Evolutionary conservation across 2,329 filamentous ascomycete species (phyloP), one percentile per base, ranked within the genome.

Genomic region (Cordyceps farinosa): DNA sequence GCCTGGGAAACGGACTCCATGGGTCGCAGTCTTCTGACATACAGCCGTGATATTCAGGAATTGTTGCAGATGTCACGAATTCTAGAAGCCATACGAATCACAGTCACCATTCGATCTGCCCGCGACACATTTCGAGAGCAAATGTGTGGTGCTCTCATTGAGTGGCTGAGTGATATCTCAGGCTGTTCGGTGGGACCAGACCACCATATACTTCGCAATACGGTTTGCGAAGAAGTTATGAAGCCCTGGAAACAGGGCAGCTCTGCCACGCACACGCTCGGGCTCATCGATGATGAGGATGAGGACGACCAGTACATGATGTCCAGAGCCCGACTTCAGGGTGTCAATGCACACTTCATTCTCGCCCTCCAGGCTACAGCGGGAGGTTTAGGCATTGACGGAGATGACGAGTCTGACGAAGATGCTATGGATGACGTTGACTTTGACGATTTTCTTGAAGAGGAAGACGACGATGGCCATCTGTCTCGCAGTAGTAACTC

Each of bases 91-190:
- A 97, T 99, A 75, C 93, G 96, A 73, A 87, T 99, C 63, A 98
- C 95, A 0, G 92, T 97, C 55, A 99, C 95, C 0, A 92, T 99
- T 65, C 87, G 95, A 51, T 97, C 94, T 10, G 87, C 95, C 5
- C 86, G 96, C 69, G 95, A 99, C 76, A 98, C 92, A 0, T 99
- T 98, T 77, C 86, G 95, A 64, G 95, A 99, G 74, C 91, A 98
- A 74, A 99, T 99, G 96, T 97, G 93, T 70, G 92, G 91, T n/a
- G 92, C 92, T 17, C 94, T 99, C 65, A 90, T 99, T 61, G 93
- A 97, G 70, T 99, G 96, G 96, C 83, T 99, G 27, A 85, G 88
- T 59, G 96, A 99, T 75, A 96, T 99, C 70, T 86, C 92, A 8
- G 92, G 92, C 36, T 97, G 93, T 75, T 90, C 87, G 60, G 90